Percentiles rank a stretch among this genome's conserved stretches.
Evolutionary conservation across 192 early-diverging fungal species (phyloP).

Genomic region (Gonapodya prolifera): DNA sequence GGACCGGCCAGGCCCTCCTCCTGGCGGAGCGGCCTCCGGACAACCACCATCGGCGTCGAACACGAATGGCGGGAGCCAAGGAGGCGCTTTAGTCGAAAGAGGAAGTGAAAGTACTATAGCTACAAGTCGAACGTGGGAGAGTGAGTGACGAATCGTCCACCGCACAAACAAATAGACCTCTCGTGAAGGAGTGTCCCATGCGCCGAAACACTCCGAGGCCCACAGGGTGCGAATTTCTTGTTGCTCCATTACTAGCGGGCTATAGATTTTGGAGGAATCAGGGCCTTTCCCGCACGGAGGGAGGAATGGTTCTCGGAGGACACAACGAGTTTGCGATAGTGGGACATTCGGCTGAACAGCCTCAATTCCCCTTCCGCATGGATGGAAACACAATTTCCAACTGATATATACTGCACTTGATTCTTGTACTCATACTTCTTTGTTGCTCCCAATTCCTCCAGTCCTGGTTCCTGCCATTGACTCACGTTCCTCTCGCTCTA

Average conservation of each 20-base stretch:
- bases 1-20: background rate
- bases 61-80: background rate
- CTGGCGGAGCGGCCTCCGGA: background rate
- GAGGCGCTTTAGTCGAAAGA: background rate
- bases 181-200: background rate
- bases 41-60: background rate
- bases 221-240: too few relatives aligned
- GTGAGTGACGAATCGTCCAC: background rate
- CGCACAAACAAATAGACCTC: background rate
- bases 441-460: background rate
- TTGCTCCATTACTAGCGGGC: too few relatives aligned
- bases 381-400: background rate
- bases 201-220: too few relatives aligned
- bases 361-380: background rate
- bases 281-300: background rate
- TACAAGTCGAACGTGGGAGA: background rate
- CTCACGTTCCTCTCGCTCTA: background rate
- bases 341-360: too few relatives aligned
- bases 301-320: background rate
- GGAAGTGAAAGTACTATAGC: background rate
- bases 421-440: background rate
- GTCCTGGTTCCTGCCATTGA: background rate
- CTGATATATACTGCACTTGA: background rate
- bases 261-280: too few relatives aligned
- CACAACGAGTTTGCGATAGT: too few relatives aligned